These are phyloP conservation scores for Gossypium raimondii DNA, from an alignment of 345 rosid species.

Conservation along the genomic window DNA sequence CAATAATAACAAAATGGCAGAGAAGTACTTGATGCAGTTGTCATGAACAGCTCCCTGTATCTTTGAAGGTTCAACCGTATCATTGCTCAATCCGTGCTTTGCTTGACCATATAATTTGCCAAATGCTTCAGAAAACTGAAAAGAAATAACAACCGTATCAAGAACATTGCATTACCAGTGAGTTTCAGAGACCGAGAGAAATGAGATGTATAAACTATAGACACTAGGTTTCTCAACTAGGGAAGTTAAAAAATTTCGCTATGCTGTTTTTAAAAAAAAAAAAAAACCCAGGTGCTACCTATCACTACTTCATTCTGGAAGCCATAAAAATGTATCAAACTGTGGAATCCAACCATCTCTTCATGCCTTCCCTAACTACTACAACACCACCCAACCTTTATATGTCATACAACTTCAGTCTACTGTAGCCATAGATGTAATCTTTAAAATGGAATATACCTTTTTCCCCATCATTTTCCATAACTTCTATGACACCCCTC, in stretches of 20 bases:
- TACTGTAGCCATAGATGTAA: background rate
- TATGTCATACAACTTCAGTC: background rate
- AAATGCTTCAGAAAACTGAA: conserved; percentile 89
- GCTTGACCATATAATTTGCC: conserved; percentile 91
- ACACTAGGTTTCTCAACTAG: background rate
- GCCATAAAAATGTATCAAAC: background rate
- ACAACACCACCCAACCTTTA: background rate
- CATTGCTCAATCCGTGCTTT: conserved; percentile 57
- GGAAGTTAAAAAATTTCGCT: background rate
- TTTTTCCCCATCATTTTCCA: background rate
- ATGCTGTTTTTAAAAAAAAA: no score
- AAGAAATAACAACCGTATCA: background rate
- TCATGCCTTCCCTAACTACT: background rate
- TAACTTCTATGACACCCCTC: background rate
- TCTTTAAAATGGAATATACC: background rate
- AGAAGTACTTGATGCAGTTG: conserved; percentile 78
- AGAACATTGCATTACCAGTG: background rate
- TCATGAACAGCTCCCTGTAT: conserved; percentile 70
- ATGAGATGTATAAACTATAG: background rate
- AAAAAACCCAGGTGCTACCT: background rate
- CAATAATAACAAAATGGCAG: conserved; percentile 3
- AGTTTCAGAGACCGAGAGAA: background rate
- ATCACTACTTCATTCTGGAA: conserved; percentile 2
- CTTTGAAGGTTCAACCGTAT: conserved; percentile 52
- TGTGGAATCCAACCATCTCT: background rate